Evolutionary conservation across 495 filamentous ascomycete genomes (phyloP).

Genomic region (Tuber calosporum): DNA sequence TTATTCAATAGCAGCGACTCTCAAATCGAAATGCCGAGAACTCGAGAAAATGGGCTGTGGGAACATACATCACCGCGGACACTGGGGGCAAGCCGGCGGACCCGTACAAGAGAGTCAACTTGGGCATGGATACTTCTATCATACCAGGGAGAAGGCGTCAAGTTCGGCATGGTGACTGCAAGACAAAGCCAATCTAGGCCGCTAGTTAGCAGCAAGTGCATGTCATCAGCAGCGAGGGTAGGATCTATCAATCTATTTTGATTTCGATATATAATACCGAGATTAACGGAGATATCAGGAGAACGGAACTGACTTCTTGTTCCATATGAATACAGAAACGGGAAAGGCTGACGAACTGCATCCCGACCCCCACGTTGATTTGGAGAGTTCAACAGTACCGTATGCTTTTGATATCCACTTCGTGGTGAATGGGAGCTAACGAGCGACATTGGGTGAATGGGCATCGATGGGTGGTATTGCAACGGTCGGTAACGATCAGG

Average conservation of each 20-base stretch:
- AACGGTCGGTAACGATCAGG: constrained; percentile 59
- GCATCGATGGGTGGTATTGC: constrained; percentile 74
- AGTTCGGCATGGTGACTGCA: constrained; percentile 76
- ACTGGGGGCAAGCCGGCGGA: constrained; percentile 53
- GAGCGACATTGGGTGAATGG: constrained; percentile 49
- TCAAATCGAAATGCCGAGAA: constrained; percentile 24
- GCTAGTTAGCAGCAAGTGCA: constrained; percentile 72
- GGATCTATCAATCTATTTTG: constrained; percentile 14
- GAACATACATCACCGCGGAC: constrained; percentile 10
- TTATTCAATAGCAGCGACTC: neutral
- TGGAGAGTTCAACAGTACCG: constrained; percentile 67
- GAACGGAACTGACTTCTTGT: constrained; percentile 76
- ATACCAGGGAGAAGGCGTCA: constrained; percentile 61
- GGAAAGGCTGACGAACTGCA: constrained; percentile 82
- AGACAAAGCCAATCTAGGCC: constrained; percentile 52
- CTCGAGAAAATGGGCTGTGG: constrained; percentile 18
- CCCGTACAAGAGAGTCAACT: constrained; percentile 72
- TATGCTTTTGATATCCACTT: constrained; percentile 42
- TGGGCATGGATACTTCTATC: constrained; percentile 54
- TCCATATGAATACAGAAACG: constrained; percentile 89
- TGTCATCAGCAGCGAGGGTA: constrained; percentile 84
- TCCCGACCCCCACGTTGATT: constrained; percentile 69
- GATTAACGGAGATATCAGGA: constrained; percentile 49
- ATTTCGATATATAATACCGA: constrained; percentile 7
- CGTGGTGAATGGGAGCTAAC: neutral